Conservation (phyloP, 139 green algal genomes). For the Chlorella sorokiniana region DNA sequence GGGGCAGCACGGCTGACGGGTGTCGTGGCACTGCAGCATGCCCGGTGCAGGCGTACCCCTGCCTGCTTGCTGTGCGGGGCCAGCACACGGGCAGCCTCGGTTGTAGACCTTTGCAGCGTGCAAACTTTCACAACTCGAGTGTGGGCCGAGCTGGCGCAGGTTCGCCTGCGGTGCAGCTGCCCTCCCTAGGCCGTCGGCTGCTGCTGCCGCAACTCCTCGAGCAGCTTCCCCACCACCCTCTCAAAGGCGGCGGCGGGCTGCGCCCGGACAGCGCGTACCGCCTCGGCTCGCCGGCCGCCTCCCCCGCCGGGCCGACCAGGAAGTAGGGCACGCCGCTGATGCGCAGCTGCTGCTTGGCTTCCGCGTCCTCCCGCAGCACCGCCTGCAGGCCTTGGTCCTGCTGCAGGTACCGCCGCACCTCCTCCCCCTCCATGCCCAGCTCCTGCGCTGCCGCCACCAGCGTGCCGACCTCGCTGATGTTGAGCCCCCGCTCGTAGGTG, state of each 20-base stretch:
- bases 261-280: constrained; percentile 17
- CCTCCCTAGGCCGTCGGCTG: too few species aligned
- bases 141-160: too few species aligned
- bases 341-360: not conserved
- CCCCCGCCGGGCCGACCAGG: not conserved
- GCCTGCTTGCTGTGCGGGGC: too few species aligned
- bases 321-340: constrained; percentile 13
- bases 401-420: constrained; percentile 1
- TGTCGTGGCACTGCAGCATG: too few species aligned
- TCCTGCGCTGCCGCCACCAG: not conserved
- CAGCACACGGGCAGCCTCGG: too few species aligned
- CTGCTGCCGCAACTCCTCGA: too few species aligned
- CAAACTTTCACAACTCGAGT: too few species aligned
- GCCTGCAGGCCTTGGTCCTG: not conserved
- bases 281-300: not conserved
- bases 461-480: constrained; percentile 10
- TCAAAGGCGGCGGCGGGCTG: not conserved
- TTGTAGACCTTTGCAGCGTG: too few species aligned
- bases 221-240: not conserved
- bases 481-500: constrained; percentile 8
- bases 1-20: constrained; percentile 7
- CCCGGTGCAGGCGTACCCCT: too few species aligned
- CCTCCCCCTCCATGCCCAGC: not conserved
- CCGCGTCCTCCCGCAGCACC: constrained; percentile 2
- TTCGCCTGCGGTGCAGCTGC: too few species aligned